Evolutionary conservation across 2,329 filamentous ascomycete species (phyloP), one percentile per base, ranked within the genome.

Genomic region (Ambrosiella beaveri): DNA sequence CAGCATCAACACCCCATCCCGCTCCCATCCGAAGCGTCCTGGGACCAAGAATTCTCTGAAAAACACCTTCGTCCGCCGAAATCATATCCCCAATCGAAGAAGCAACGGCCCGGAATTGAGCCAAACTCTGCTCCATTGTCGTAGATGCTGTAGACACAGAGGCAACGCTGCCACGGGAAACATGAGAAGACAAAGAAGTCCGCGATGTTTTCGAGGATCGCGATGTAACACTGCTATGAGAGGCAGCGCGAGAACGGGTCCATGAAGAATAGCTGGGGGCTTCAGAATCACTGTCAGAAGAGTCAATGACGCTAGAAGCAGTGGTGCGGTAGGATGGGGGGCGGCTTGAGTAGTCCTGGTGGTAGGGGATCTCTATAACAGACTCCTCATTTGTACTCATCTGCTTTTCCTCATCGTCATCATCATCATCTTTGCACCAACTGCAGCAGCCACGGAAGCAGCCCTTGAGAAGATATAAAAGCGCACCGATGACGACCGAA

Each of bases 71-170:
- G 58, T 74, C 73, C 1, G 70, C 72, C 5, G 71, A 67, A 19
- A 77, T 69, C 56, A 78, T 68, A 45, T 72, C 70, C 45, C 71
- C 71, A 0, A 78, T 72, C 50, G 75, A 67, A 5, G 68, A 68
- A 6, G 73, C 74, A 1, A 71, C 74, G 55, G 69, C 69, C 1
- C 74, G 70, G 65, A 78, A 74, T 54, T 71, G 68, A 2, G 73
- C 71, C 62, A 78, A 70, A 63, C 76, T 74, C 63, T 75, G 70
- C 62, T 74, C 72, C 70, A 77, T 73, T 2, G 71, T 71, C 9
- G 63, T 69, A 63, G 41, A 66, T 13, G 55, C 51, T 7, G 56
- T 54, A n/a, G 53, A 17, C 36, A 52, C 38, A 13, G 59, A 60
- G 1, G 55, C 37, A 15, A 38, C 54, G 3, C 54, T 57, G 35